These are phyloP conservation scores for Pythium dissotocum DNA, from an alignment of 352 stramenopile species.

Conservation along the genomic window DNA sequence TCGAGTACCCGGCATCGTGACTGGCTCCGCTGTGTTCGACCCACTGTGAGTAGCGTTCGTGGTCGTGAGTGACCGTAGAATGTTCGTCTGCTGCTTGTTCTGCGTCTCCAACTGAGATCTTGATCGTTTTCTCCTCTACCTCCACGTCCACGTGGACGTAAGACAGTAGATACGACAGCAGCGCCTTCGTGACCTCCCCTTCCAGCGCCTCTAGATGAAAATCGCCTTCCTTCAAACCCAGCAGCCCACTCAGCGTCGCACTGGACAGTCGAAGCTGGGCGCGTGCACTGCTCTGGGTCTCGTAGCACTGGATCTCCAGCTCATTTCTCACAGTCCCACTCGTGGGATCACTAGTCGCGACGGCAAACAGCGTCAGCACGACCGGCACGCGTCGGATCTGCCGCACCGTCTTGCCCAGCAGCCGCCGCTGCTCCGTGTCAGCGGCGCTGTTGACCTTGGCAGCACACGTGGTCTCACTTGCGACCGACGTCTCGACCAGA, in stretches of 20 bases:
- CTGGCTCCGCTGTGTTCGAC: not conserved
- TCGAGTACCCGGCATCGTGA: not conserved
- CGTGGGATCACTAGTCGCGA: not conserved
- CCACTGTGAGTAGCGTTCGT: not conserved
- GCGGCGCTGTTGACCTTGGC: not conserved
- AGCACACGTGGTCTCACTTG: not conserved
- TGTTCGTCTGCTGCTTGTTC: not conserved
- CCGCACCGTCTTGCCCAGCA: conserved; percentile 47
- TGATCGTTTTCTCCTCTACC: not conserved
- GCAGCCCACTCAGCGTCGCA: conserved; percentile 14
- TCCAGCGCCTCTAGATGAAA: conserved; percentile 1
- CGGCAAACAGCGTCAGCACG: conserved; percentile 36
- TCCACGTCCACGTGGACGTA: conserved; percentile 23
- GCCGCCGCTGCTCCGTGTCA: not conserved
- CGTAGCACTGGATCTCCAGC: conserved; percentile 41
- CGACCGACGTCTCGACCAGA: conserved; percentile 37
- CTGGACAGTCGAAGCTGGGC: conserved; percentile 23
- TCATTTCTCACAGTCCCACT: not conserved
- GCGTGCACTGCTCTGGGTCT: conserved; percentile 42
- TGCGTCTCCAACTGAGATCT: not conserved
- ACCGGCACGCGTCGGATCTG: conserved; percentile 38
- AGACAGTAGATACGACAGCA: conserved; percentile 19
- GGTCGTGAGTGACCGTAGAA: not conserved
- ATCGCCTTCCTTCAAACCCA: conserved; percentile 20
- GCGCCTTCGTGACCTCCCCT: not conserved